Percentiles rank a stretch among this genome's conserved stretches.
These are phyloP conservation scores for Exophiala oligosperma DNA, from an alignment of 2,329 filamentous ascomycete genomes.

Conservation along the genomic window DNA sequence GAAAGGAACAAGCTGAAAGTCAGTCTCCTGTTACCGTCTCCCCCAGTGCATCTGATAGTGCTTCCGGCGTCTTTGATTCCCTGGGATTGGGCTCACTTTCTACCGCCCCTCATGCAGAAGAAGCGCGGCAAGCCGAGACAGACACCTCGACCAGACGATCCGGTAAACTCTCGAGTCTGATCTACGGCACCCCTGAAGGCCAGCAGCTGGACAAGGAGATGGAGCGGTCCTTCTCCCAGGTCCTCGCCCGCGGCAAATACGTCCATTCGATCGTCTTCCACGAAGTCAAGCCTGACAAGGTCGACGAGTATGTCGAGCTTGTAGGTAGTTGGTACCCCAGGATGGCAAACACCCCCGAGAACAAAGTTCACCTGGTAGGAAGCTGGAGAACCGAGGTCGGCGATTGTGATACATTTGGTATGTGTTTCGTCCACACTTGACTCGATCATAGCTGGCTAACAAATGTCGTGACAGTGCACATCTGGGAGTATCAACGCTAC, in stretches of 20 bases:
- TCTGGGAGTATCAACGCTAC: constrained; percentile 99
- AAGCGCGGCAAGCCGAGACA: constrained; percentile 60
- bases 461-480: constrained; percentile 71
- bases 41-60: constrained; percentile 39
- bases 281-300: constrained; percentile 90
- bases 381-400: constrained; percentile 98
- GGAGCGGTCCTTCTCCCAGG: constrained; percentile 92
- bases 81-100: constrained; percentile 63
- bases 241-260: constrained; percentile 93
- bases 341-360: constrained; percentile 80
- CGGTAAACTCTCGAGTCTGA: constrained; percentile 77
- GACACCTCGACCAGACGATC: constrained; percentile 66
- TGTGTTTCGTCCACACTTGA: constrained; percentile 32
- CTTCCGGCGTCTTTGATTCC: constrained; percentile 40
- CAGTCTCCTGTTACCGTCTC: constrained; percentile 56
- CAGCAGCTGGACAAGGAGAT: constrained; percentile 93
- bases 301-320: constrained; percentile 89
- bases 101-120: constrained; percentile 51
- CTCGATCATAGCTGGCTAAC: constrained; percentile 21
- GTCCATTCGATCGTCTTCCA: constrained; percentile 98
- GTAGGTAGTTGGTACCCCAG: constrained; percentile 90
- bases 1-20: constrained; percentile 83
- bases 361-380: constrained; percentile 93
- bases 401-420: constrained; percentile 95
- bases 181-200: constrained; percentile 96